Percentiles rank a stretch among this genome's conserved stretches.
Conservation (phyloP, 176 grass and related monocot genomes). For the Paspalum notatum region DNA sequence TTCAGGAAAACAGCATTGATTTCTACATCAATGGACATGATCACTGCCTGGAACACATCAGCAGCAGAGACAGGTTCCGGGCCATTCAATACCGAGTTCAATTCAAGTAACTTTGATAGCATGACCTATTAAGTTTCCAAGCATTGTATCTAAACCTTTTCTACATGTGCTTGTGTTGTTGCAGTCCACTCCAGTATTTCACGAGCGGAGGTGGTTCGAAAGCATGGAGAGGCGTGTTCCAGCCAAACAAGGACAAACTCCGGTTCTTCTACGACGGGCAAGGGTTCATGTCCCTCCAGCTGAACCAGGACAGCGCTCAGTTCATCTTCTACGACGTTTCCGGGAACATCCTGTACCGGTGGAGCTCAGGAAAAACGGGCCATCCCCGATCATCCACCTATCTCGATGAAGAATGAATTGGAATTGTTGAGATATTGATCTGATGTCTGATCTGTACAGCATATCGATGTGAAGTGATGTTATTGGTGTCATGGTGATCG, state of each 20-base stretch:
- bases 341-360: constrained; percentile 63
- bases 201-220: constrained; percentile 85
- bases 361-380: constrained; percentile 47
- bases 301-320: constrained; percentile 41
- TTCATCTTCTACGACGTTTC: constrained; percentile 70
- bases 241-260: constrained; percentile 61
- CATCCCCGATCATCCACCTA: constrained; percentile 4
- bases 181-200: constrained; percentile 75
- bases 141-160: constrained; percentile 44
- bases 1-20: constrained; percentile 56
- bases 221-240: constrained; percentile 70
- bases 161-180: constrained; percentile 23
- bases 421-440: not conserved
- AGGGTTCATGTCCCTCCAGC: constrained; percentile 85
- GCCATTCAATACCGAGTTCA: not conserved
- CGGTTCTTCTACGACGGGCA: constrained; percentile 89
- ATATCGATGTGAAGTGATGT: not conserved
- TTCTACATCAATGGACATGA: constrained; percentile 93
- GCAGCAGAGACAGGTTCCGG: constrained; percentile 75
- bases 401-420: constrained; percentile 32
- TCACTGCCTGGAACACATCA: constrained; percentile 94
- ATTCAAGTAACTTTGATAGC: not conserved
- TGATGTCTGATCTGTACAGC: too few species aligned
- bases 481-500: too few species aligned
- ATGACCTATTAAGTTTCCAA: constrained; percentile 19